These are phyloP conservation scores for Penicillium sp. DNA, from an alignment of 2,329 filamentous ascomycete genomes.

Conservation along the genomic window DNA sequence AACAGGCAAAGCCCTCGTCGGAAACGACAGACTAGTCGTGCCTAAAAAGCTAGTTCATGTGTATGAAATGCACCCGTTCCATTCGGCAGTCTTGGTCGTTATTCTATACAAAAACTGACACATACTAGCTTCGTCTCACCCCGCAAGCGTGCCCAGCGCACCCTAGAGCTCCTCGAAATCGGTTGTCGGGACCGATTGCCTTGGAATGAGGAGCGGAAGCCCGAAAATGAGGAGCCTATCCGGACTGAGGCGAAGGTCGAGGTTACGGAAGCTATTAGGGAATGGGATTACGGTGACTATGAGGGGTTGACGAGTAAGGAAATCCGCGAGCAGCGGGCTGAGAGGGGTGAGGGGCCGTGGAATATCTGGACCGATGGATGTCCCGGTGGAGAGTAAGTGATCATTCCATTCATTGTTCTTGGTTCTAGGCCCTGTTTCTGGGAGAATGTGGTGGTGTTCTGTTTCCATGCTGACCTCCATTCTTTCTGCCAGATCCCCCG, in stretches of 20 bases:
- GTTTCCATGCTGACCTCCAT: neutral
- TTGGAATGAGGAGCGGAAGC: constrained; percentile 54
- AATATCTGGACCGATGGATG: constrained; percentile 91
- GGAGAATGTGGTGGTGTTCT: neutral
- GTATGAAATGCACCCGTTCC: constrained; percentile 56
- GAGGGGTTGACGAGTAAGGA: constrained; percentile 74
- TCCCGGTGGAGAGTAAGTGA: constrained; percentile 73
- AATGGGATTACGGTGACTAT: constrained; percentile 88
- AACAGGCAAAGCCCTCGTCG: constrained; percentile 81
- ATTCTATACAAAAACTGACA: constrained; percentile 3
- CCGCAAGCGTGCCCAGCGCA: constrained; percentile 77
- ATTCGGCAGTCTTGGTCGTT: neutral
- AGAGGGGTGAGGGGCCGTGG: constrained; percentile 63
- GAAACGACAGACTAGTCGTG: constrained; percentile 79
- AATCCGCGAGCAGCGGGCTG: constrained; percentile 60
- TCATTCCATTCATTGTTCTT: constrained; percentile 1
- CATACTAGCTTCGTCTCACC: constrained; percentile 73
- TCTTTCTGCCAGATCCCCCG: constrained; percentile 57
- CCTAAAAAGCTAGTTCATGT: constrained; percentile 79
- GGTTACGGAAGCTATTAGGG: constrained; percentile 69
- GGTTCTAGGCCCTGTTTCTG: neutral
- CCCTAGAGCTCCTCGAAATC: constrained; percentile 82
- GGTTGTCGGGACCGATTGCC: constrained; percentile 68
- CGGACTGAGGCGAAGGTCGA: constrained; percentile 62
- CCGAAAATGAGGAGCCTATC: constrained; percentile 39